A percentile compares a stretch with the other conserved stretches of the same genome.
Conservation (phyloP, 257 asterid species). For the Euphrasia confusa region DNA sequence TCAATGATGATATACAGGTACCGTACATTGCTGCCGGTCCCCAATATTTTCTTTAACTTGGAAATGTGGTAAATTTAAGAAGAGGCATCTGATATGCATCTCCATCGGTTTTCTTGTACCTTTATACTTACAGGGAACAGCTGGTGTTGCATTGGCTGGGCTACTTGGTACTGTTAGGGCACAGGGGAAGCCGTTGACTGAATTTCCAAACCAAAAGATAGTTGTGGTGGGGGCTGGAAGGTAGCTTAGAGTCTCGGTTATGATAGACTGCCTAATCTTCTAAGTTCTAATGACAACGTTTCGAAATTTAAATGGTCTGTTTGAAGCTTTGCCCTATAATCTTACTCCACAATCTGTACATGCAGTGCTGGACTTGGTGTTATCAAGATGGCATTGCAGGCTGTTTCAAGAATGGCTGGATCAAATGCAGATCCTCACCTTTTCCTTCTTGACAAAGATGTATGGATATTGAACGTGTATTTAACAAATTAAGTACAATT, state of each 20-base stretch:
- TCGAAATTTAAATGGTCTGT: conserved; percentile 9
- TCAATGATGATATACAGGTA: conserved; percentile 99
- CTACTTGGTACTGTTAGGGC: conserved; percentile 94
- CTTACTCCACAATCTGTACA: conserved; percentile 34
- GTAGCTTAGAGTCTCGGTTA: conserved; percentile 41
- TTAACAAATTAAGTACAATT: not conserved
- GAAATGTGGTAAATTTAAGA: conserved; percentile 13
- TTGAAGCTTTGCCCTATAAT: conserved; percentile 22
- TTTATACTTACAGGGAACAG: conserved; percentile 72
- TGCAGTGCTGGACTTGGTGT: conserved; percentile 99
- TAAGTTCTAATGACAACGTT: conserved; percentile 4
- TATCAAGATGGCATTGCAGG: conserved; percentile 94
- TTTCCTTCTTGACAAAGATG: conserved; percentile 95
- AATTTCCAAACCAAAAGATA: conserved; percentile 91
- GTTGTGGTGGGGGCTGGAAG: conserved; percentile 99
- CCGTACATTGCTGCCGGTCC: conserved; percentile 38
- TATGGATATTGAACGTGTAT: conserved; percentile 21
- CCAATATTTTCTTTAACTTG: conserved; percentile 20
- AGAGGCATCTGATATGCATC: conserved; percentile 21
- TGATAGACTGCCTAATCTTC: conserved; percentile 15
- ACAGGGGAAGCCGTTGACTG: conserved; percentile 86
- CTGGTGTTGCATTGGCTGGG: conserved; percentile 99
- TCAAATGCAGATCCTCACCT: conserved; percentile 76
- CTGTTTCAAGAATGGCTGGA: conserved; percentile 89
- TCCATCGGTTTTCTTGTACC: conserved; percentile 27